Conservation (phyloP, 2,329 filamentous ascomycete genomes). For the Ophiostoma himal-ulmi region DNA sequence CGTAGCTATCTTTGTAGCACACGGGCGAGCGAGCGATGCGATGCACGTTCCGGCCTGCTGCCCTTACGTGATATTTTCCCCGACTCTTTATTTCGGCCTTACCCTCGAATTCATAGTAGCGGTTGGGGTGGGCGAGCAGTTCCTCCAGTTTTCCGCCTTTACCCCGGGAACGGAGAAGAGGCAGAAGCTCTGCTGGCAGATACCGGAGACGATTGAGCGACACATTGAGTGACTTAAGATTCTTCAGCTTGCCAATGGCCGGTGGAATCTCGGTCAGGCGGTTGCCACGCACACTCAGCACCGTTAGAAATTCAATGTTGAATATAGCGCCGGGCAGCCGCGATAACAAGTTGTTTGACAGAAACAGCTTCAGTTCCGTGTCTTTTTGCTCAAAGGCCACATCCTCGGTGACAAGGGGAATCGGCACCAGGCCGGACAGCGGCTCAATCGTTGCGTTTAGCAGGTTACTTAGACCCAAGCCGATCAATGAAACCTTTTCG, state of each 20-base stretch:
- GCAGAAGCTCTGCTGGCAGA: conserved; percentile 58
- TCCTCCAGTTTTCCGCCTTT: conserved; percentile 42
- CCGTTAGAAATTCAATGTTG: conserved; percentile 54
- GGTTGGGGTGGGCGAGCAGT: conserved; percentile 58
- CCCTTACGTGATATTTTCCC: background rate
- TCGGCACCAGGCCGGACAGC: conserved; percentile 49
- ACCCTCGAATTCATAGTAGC: conserved; percentile 32
- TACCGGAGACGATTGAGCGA: conserved; percentile 56
- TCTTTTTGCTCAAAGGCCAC: conserved; percentile 56
- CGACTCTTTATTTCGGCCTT: conserved; percentile 17
- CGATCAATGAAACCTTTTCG: conserved; percentile 45
- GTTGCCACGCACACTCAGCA: conserved; percentile 62
- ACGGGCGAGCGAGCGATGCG: conserved; percentile 25
- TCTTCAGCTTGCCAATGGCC: conserved; percentile 51
- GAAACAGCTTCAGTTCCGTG: conserved; percentile 55
- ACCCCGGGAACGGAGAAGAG: conserved; percentile 40
- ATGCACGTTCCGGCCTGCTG: background rate
- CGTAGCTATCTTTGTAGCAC: conserved; percentile 25
- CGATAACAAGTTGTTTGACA: conserved; percentile 54
- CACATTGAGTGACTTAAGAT: conserved; percentile 59
- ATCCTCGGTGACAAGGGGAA: conserved; percentile 49
- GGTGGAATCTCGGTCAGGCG: conserved; percentile 55
- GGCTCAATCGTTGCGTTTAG: conserved; percentile 53
- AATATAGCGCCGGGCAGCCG: conserved; percentile 57
- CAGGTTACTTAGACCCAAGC: conserved; percentile 46